phyloP scores from a whole-genome alignment of 805 yeast species.

The Blastobotrys terrestris region DNA sequence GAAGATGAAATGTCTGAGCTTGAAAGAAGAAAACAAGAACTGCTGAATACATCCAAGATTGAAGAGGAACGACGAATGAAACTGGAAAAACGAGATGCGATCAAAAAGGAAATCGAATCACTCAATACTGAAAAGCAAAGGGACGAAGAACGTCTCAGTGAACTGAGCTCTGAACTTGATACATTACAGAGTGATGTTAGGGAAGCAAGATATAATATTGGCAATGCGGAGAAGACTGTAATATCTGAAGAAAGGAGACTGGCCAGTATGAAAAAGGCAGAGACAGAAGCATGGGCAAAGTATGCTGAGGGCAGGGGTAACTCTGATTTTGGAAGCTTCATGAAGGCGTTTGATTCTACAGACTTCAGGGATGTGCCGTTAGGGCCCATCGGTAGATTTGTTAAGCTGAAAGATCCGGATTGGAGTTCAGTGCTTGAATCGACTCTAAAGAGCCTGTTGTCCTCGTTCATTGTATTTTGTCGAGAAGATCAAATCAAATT shows the following conservation, averaged over 20 bases:
- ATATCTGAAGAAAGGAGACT: no score
- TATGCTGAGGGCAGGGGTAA: not conserved
- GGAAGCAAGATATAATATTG: not conserved
- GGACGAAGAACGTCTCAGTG: not conserved
- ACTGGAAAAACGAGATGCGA: slow-evolving; percentile 9
- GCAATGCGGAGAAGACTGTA: not conserved
- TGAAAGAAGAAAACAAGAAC: no score
- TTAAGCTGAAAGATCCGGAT: slow-evolving; percentile 48
- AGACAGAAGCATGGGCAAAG: slow-evolving; percentile 4
- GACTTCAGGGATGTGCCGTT: slow-evolving; percentile 49
- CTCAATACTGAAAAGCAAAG: slow-evolving; percentile 4
- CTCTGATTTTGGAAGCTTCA: not conserved
- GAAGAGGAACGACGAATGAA: slow-evolving; percentile 1
- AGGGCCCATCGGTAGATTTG: slow-evolving; percentile 72
- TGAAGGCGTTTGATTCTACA: slow-evolving; percentile 31
- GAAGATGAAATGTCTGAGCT: not conserved
- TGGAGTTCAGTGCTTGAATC: slow-evolving; percentile 63
- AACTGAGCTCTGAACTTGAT: slow-evolving; percentile 11
- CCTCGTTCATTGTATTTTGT: slow-evolving; percentile 62
- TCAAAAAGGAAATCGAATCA: slow-evolving; percentile 13
- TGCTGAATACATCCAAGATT: not conserved
- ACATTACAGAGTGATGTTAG: not conserved
- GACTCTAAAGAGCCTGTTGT: slow-evolving; percentile 43
- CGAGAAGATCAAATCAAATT: slow-evolving; percentile 47
- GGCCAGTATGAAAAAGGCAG: not conserved